Percentiles rank a stretch among this genome's conserved stretches.
Evolutionary conservation across 495 filamentous ascomycete genomes (phyloP).

Genomic region (Thozetella sp.): DNA sequence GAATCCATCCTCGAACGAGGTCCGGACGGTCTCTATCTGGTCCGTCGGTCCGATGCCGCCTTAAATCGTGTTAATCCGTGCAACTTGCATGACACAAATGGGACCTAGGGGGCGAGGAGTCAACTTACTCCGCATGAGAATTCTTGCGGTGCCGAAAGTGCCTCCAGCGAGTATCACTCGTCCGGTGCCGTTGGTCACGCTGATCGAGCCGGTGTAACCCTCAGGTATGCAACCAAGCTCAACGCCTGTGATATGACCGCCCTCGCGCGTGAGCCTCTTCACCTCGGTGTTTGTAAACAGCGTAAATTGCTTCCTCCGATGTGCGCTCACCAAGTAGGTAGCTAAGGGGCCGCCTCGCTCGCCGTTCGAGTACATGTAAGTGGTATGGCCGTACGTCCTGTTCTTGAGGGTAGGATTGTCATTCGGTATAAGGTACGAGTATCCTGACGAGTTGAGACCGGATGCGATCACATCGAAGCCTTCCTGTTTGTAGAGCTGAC

Average conservation of each 20-base stretch:
- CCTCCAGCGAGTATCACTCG: slow-evolving; percentile 71
- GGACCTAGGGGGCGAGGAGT: background rate
- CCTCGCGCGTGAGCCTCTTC: slow-evolving; percentile 61
- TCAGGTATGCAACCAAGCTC: slow-evolving; percentile 60
- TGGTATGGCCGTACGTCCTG: slow-evolving; percentile 62
- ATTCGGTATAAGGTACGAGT: slow-evolving; percentile 63
- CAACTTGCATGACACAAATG: background rate
- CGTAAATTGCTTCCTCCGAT: slow-evolving; percentile 61
- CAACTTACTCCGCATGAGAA: slow-evolving; percentile 53
- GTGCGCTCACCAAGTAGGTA: slow-evolving; percentile 71
- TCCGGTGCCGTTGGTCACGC: slow-evolving; percentile 57
- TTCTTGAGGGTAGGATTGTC: slow-evolving; percentile 63
- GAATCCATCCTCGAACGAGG: slow-evolving; percentile 49
- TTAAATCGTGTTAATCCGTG: slow-evolving; percentile 10
- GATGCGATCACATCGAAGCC: slow-evolving; percentile 61
- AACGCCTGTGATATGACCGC: slow-evolving; percentile 65
- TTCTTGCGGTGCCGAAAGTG: slow-evolving; percentile 71
- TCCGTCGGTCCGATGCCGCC: slow-evolving; percentile 64
- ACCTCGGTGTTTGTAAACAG: slow-evolving; percentile 67
- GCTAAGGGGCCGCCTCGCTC: slow-evolving; percentile 72
- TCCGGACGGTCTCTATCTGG: slow-evolving; percentile 58
- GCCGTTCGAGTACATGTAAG: slow-evolving; percentile 70
- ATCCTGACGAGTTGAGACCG: slow-evolving; percentile 60
- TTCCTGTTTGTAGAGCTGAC: slow-evolving; percentile 67
- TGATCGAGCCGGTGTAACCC: slow-evolving; percentile 57